Evolutionary conservation across 176 grass and related monocot species (phyloP).

Genomic region (Themeda triandra): DNA sequence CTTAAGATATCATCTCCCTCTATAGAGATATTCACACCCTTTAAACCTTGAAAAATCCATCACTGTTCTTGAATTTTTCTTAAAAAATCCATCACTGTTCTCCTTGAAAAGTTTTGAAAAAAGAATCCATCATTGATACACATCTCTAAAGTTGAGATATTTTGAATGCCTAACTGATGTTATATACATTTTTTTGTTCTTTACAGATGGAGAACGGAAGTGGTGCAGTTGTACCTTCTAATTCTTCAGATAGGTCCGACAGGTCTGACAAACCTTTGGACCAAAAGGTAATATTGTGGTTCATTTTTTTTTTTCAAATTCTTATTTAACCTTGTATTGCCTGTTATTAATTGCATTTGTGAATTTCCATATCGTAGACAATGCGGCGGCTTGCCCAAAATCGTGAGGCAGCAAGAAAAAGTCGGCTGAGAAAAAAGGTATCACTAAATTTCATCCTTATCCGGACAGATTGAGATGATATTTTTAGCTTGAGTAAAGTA

Average conservation of each 20-base stretch:
- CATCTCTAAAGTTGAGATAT: background rate
- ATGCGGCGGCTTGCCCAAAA: slow-evolving; percentile 69
- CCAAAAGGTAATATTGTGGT: slow-evolving; percentile 51
- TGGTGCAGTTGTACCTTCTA: slow-evolving; percentile 40
- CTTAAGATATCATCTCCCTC: background rate
- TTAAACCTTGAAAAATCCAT: background rate
- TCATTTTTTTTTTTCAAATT: background rate
- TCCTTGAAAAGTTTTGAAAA: background rate
- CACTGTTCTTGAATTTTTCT: background rate
- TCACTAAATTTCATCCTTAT: background rate
- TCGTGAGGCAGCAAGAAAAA: slow-evolving; percentile 76
- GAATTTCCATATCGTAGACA: slow-evolving; percentile 23
- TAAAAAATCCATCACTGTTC: background rate
- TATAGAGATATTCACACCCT: background rate
- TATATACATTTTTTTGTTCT: background rate
- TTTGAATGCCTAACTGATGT: background rate
- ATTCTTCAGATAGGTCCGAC: slow-evolving; percentile 67
- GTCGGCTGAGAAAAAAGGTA: slow-evolving; percentile 76
- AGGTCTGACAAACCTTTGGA: slow-evolving; percentile 62
- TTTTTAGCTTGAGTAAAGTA: background rate
- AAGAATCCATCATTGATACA: background rate
- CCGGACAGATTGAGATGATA: background rate
- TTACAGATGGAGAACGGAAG: slow-evolving; percentile 50
- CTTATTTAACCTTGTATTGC: background rate
- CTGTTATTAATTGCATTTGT: slow-evolving; percentile 7